Conservation (phyloP, 2,329 filamentous ascomycete genomes). For the Xylaria sp. region DNA sequence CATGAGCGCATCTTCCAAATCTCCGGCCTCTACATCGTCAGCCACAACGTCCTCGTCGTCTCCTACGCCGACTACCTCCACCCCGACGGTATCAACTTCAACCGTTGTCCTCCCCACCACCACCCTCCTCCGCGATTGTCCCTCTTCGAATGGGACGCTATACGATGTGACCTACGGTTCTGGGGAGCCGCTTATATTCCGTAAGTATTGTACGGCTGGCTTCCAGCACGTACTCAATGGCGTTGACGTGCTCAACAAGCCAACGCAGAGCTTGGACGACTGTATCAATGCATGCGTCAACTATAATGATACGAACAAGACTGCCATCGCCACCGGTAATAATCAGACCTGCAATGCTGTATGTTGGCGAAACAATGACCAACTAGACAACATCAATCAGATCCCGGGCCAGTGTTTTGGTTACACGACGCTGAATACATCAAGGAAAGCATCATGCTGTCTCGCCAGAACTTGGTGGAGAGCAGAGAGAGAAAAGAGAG, state of each 20-base stretch:
- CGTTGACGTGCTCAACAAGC: background rate
- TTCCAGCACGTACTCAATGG: background rate
- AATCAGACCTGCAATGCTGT: conserved; percentile 2
- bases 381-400: background rate
- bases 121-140: background rate
- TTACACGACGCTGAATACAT: background rate
- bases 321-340: background rate
- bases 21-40: background rate
- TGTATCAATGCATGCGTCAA: conserved; percentile 1
- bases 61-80: background rate
- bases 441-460: background rate
- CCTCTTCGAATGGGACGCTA: background rate
- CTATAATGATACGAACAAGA: background rate
- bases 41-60: background rate
- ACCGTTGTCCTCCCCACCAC: background rate
- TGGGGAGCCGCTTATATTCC: background rate
- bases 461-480: too few species aligned
- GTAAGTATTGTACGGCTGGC: background rate
- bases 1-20: background rate
- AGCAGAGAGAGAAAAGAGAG: too few species aligned
- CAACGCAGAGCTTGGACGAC: background rate
- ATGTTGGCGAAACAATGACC: background rate
- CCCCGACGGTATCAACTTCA: background rate
- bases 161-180: background rate
- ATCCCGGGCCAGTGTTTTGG: background rate